phyloP scores from a whole-genome alignment of 441 rosid genomes.

The Corymbia citriodora region DNA sequence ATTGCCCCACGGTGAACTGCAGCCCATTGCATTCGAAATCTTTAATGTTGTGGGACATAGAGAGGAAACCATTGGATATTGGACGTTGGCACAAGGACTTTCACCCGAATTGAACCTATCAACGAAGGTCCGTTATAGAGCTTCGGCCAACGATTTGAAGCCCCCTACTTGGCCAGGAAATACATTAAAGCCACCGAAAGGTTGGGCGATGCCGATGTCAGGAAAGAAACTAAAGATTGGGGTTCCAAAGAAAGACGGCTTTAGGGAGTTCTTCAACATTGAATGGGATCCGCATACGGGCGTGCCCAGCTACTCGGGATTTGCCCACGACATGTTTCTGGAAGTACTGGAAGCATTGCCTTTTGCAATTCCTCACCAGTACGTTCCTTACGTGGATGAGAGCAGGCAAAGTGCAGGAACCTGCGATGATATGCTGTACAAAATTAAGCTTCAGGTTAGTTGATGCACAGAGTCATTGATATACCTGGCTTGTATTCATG shows the following conservation, averaged over 20 bases:
- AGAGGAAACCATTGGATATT: not conserved
- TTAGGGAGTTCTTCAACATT: conserved; percentile 17
- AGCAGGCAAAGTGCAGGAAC: not conserved
- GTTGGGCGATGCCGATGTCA: not conserved
- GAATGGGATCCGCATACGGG: conserved; percentile 2
- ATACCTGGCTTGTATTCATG: not conserved
- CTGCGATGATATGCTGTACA: conserved; percentile 13
- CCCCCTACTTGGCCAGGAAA: not conserved
- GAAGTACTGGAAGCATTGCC: conserved; percentile 11
- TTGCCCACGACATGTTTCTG: conserved; percentile 27
- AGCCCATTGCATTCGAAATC: not conserved
- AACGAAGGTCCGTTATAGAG: not conserved
- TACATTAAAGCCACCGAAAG: not conserved
- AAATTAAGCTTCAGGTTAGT: conserved; percentile 19
- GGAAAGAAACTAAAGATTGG: not conserved
- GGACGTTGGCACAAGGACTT: not conserved
- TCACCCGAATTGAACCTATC: not conserved
- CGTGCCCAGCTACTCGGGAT: conserved; percentile 13
- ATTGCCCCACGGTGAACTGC: not conserved
- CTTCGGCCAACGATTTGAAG: not conserved
- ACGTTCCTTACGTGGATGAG: conserved; percentile 15
- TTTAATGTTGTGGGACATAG: not conserved
- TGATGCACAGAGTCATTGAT: not conserved
- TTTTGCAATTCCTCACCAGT: conserved; percentile 14
- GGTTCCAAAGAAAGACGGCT: conserved; percentile 16